phyloP scores from a whole-genome alignment of 2,329 filamentous ascomycete species.

The Gnomoniopsis smithogilvyi region DNA sequence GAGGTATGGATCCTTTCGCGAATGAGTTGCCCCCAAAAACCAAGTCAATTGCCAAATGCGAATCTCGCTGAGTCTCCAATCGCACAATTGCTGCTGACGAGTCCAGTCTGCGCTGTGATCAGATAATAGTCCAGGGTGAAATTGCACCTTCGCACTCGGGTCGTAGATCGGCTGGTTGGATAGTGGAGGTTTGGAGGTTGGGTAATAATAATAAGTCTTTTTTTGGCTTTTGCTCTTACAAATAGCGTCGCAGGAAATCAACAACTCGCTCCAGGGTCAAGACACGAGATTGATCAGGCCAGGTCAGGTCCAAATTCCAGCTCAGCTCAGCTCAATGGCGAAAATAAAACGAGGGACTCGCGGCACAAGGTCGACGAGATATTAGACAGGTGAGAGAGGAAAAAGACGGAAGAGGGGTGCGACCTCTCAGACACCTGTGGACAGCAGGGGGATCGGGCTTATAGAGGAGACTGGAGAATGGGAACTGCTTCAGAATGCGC shows the following conservation, averaged over 20 bases:
- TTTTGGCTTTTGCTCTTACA: background rate
- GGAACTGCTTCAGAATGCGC: constrained; percentile 12
- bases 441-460: constrained; percentile 14
- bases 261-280: background rate
- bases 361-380: background rate
- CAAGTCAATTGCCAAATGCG: background rate
- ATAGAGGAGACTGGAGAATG: constrained; percentile 6
- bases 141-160: background rate
- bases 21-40: background rate
- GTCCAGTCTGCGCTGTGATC: background rate
- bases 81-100: background rate
- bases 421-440: background rate
- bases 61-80: too few species aligned
- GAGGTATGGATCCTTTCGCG: background rate
- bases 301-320: too few species aligned
- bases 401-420: background rate
- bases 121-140: background rate
- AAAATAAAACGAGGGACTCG: background rate
- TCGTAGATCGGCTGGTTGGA: background rate
- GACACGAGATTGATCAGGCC: background rate
- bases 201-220: constrained; percentile 2
- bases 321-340: background rate
- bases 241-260: background rate
- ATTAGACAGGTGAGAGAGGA: background rate
- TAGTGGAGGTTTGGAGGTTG: constrained; percentile 7